Evolutionary conservation across 2,329 filamentous ascomycete genomes (phyloP), one percentile per base, ranked within the genome.

Genomic region (Monilinia fructigena): DNA sequence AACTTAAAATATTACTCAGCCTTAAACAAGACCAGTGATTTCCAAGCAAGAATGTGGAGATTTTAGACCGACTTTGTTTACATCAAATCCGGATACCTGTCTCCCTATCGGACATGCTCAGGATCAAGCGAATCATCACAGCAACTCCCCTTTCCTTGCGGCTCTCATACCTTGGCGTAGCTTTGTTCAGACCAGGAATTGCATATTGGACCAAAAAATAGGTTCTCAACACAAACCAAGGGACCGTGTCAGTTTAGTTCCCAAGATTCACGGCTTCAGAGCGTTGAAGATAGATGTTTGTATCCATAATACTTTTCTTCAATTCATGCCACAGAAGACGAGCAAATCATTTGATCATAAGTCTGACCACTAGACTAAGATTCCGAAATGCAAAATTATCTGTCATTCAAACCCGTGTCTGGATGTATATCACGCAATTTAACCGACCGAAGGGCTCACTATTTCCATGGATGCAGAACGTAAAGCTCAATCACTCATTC

Each of bases 101-200:
- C 8, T 50, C 10, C 31, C 28, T 18, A 59, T 40, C 58, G 45
- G 58, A 61, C 20, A 50, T 50, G 28, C 45, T 50, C 14, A 26
- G 14, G 31, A 50, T 61, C 28, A 50, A 61, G 58, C 58, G 47
- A 59, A 38, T 50, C 11, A 14, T 59, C 5, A 23, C 45, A 26
- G 26, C 28, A 6, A 18, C 3, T 26, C 58, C 14, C 58, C 28
- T 61, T 61, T 61, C n/a, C 2, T 18, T 18, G 35, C 35, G n/a
- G 31, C 38, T 8, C 16, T 1, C 11, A 50, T 23, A 2, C 28
- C 45, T 61, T 26, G 45, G 45, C 45, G 5, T 26, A 26, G 18
- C 45, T 3, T 50, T 38, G 12, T 38, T 26, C 31, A 26, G 0
- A 12, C 58, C 8, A 38, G 26, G 18, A 50, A 4, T 50, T 61